A percentile compares a stretch with the other conserved stretches of the same genome.
Evolutionary conservation across 2,329 filamentous ascomycete genomes (phyloP).

Genomic region (Trichoderma koningii): DNA sequence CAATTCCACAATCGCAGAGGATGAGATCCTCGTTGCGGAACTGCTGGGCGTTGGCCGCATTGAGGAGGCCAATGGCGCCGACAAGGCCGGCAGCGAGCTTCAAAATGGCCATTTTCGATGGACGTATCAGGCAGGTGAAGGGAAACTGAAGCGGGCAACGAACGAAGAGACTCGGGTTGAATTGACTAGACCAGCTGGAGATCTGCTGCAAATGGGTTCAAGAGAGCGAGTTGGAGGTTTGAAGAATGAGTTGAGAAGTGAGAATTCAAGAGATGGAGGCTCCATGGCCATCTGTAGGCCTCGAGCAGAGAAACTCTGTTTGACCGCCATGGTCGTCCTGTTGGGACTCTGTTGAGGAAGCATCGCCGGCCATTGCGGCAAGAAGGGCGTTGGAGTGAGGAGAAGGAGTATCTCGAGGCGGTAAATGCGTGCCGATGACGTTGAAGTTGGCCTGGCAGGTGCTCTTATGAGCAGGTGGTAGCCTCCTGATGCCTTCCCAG

Average conservation of each 20-base stretch:
- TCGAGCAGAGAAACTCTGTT: neutral
- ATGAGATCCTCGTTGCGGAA: conserved; percentile 43
- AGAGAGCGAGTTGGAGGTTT: neutral
- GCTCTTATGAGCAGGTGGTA: neutral
- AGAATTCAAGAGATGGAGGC: neutral
- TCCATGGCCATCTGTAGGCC: neutral
- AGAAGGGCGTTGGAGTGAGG: neutral
- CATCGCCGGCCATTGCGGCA: conserved; percentile 7
- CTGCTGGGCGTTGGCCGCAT: conserved; percentile 33
- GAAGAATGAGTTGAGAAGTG: neutral
- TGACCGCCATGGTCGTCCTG: conserved; percentile 10
- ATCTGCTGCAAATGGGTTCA: neutral
- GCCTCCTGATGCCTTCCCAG: neutral
- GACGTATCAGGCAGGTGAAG: neutral
- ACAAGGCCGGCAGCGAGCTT: conserved; percentile 33
- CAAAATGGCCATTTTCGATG: conserved; percentile 32
- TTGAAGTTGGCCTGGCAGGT: neutral
- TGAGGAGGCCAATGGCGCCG: conserved; percentile 33
- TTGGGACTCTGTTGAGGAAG: neutral
- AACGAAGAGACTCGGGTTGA: neutral
- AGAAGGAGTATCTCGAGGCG: conserved; percentile 5
- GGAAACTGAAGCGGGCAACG: neutral
- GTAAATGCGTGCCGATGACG: neutral
- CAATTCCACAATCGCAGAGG: conserved; percentile 48
- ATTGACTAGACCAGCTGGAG: neutral